phyloP scores from a whole-genome alignment of 2,329 filamentous ascomycete genomes.

The Trichoderma citrinoviride region DNA sequence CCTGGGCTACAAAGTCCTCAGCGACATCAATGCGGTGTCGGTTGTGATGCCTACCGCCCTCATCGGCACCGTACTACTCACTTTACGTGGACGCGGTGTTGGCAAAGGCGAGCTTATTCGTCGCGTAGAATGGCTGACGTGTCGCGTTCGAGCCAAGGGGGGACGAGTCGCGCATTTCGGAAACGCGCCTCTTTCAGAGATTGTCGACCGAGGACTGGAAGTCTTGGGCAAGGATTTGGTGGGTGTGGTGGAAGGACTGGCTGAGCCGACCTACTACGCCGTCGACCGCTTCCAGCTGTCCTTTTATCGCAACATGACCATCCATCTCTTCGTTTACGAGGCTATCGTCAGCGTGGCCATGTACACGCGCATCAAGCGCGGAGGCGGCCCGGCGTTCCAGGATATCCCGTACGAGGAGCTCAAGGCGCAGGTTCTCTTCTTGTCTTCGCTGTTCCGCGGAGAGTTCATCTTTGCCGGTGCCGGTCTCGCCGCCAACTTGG shows the following conservation, averaged over 20 bases:
- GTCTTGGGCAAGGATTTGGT: constrained; percentile 89
- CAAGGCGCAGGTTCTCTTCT: constrained; percentile 76
- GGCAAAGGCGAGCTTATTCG: constrained; percentile 82
- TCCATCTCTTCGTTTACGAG: constrained; percentile 94
- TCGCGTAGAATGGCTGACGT: constrained; percentile 85
- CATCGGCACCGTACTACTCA: constrained; percentile 90
- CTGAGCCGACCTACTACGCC: constrained; percentile 90
- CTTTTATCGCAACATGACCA: constrained; percentile 99
- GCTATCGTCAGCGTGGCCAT: constrained; percentile 85
- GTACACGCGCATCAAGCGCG: constrained; percentile 87
- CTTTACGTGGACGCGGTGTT: constrained; percentile 85
- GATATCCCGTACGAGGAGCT: constrained; percentile 73
- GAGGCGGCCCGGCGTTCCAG: constrained; percentile 79
- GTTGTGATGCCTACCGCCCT: constrained; percentile 98
- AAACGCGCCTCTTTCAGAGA: constrained; percentile 70
- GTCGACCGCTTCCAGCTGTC: constrained; percentile 96
- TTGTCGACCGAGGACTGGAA: constrained; percentile 86
- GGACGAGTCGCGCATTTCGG: constrained; percentile 94
- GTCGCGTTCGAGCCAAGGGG: constrained; percentile 77
- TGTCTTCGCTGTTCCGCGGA: constrained; percentile 89
- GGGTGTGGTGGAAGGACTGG: constrained; percentile 71
- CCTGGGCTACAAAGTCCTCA: constrained; percentile 86
- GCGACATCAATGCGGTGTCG: constrained; percentile 92
- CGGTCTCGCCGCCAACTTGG: constrained; percentile 75
- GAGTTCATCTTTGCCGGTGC: constrained; percentile 97